Percentiles rank a stretch among this genome's conserved stretches.
Evolutionary conservation across 164 flowering plant genomes (phyloP).

Genomic region (Paratinospora sagittata): DNA sequence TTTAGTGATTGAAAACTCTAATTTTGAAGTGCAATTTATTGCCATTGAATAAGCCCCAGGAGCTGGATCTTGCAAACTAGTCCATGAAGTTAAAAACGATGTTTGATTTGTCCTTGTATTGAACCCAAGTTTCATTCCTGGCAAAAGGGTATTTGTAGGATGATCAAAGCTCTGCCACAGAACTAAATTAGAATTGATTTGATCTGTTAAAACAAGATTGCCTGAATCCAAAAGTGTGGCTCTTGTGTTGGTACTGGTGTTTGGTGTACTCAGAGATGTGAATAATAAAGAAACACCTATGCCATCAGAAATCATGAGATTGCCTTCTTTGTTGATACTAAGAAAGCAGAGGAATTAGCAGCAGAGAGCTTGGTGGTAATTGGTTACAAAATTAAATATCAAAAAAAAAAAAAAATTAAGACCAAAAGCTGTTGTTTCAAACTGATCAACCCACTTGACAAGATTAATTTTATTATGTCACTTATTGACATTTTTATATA

Average conservation of each 20-base stretch:
- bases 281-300: conserved; percentile 9
- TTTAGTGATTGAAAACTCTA: conserved; percentile 17
- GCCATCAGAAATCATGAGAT: conserved; percentile 21
- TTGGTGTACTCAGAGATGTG: conserved; percentile 23
- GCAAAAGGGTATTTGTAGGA: conserved; percentile 15
- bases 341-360: conserved; percentile 18
- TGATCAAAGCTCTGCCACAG: conserved; percentile 5
- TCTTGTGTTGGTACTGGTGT: conserved; percentile 6
- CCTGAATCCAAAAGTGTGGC: conserved; percentile 29
- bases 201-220: conserved; percentile 26
- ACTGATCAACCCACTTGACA: too few relatives aligned
- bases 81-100: conserved; percentile 26
- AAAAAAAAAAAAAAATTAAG: too few relatives aligned
- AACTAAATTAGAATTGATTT: not conserved
- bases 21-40: conserved; percentile 15
- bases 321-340: conserved; percentile 22
- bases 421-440: too few relatives aligned
- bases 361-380: conserved; percentile 10
- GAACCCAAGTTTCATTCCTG: conserved; percentile 18
- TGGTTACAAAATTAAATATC: too few relatives aligned
- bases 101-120: conserved; percentile 11
- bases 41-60: conserved; percentile 22
- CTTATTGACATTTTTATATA: too few relatives aligned
- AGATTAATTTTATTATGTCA: too few relatives aligned
- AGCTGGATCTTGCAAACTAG: conserved; percentile 25